A percentile compares a stretch with the other conserved stretches of the same genome.
Conservation (phyloP, 176 grass and related monocot species). For the Areca catechu region DNA sequence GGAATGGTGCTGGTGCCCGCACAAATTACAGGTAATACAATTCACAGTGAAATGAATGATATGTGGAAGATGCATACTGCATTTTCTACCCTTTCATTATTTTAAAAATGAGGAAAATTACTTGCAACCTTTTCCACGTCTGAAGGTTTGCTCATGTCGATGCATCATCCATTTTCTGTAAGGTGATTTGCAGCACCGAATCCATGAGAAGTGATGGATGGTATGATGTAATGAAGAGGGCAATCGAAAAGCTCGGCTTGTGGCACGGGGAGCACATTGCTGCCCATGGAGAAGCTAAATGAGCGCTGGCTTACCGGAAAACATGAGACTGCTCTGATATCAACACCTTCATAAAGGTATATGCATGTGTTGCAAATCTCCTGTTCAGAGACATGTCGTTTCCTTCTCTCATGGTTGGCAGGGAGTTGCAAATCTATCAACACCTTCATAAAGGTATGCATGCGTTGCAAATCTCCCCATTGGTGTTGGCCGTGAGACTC, state of each 20-base stretch:
- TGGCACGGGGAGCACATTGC: constrained; percentile 75
- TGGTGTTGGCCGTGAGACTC: constrained; percentile 66
- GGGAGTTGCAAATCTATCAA: constrained; percentile 86
- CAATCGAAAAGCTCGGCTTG: constrained; percentile 48
- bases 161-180: neutral
- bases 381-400: neutral
- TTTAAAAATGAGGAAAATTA: neutral
- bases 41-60: neutral
- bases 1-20: constrained; percentile 88
- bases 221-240: constrained; percentile 67
- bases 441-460: constrained; percentile 64
- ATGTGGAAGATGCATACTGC: too few relatives aligned
- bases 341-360: constrained; percentile 76
- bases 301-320: constrained; percentile 82
- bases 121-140: too few relatives aligned
- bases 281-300: constrained; percentile 79
- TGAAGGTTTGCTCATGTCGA: neutral
- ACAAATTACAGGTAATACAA: constrained; percentile 60
- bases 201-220: constrained; percentile 80
- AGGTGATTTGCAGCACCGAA: constrained; percentile 40
- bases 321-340: constrained; percentile 86
- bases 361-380: neutral
- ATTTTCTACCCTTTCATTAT: too few relatives aligned
- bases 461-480: constrained; percentile 6
- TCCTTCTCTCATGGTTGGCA: constrained; percentile 6